These are phyloP conservation scores for Lentinula boryana DNA, from an alignment of 768 basidiomycete species.

Conservation along the genomic window DNA sequence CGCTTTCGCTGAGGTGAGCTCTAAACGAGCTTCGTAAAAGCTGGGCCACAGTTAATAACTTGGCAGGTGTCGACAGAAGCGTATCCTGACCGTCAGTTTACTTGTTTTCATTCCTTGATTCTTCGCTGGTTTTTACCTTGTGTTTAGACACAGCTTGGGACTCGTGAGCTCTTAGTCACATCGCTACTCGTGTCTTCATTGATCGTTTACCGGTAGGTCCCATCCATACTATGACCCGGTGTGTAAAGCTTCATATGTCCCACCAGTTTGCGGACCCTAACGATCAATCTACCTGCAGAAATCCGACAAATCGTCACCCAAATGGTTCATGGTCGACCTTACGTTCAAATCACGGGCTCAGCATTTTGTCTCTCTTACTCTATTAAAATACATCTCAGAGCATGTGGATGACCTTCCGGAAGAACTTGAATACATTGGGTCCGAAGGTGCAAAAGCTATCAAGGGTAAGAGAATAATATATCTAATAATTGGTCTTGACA, in stretches of 20 bases:
- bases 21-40: background rate
- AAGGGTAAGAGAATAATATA: slow-evolving; percentile 40
- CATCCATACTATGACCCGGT: slow-evolving; percentile 84
- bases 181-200: slow-evolving; percentile 7
- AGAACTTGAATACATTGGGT: slow-evolving; percentile 62
- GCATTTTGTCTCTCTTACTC: slow-evolving; percentile 73
- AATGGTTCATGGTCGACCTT: slow-evolving; percentile 91
- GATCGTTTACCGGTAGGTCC: slow-evolving; percentile 21
- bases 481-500: background rate
- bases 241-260: slow-evolving; percentile 14
- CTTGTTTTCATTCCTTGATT: background rate
- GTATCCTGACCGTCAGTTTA: slow-evolving; percentile 79
- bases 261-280: no score
- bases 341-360: slow-evolving; percentile 57
- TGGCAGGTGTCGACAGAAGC: slow-evolving; percentile 71
- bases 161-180: slow-evolving; percentile 38
- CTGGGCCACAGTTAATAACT: background rate
- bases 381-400: slow-evolving; percentile 61
- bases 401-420: slow-evolving; percentile 28
- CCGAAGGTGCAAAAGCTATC: slow-evolving; percentile 54
- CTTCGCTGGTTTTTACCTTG: background rate
- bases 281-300: slow-evolving; percentile 43
- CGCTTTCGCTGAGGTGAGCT: slow-evolving; percentile 69
- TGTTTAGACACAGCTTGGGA: slow-evolving; percentile 85
- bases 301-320: slow-evolving; percentile 67